A percentile compares a stretch with the other conserved stretches of the same genome.
phyloP scores from a whole-genome alignment of 2,329 filamentous ascomycete species.

The Stromatinia cepivora region DNA sequence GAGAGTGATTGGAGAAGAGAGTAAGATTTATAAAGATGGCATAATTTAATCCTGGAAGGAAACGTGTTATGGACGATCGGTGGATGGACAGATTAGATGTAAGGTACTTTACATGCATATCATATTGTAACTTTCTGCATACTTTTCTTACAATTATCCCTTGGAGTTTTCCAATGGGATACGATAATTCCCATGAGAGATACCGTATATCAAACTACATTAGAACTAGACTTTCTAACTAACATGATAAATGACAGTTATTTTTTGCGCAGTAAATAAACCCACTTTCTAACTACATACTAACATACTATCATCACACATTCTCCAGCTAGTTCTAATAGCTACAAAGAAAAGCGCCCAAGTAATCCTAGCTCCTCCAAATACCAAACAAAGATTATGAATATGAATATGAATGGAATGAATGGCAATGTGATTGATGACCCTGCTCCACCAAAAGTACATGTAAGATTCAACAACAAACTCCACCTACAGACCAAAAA shows the following conservation, averaged over 20 bases:
- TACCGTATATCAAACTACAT: no score
- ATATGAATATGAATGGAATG: neutral
- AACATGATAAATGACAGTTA: neutral
- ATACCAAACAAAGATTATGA: neutral
- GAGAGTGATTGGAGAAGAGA: slow-evolving; percentile 6
- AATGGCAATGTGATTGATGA: slow-evolving; percentile 1
- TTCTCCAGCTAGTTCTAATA: neutral
- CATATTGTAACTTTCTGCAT: neutral
- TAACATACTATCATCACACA: neutral
- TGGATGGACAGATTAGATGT: slow-evolving; percentile 12
- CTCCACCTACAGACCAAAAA: slow-evolving; percentile 5
- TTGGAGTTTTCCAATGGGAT: neutral
- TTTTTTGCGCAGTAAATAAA: slow-evolving; percentile 2
- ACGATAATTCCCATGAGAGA: no score
- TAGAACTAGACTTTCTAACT: neutral
- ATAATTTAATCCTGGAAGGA: slow-evolving; percentile 15
- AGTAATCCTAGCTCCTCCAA: neutral
- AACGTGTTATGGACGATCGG: slow-evolving; percentile 22
- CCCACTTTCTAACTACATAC: neutral
- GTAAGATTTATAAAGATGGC: slow-evolving; percentile 10
- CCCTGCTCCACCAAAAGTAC: slow-evolving; percentile 9
- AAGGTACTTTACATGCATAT: slow-evolving; percentile 14
- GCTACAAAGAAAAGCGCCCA: neutral
- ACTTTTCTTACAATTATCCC: neutral
- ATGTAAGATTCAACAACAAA: slow-evolving; percentile 1